These are phyloP conservation scores for Rosa chinensis DNA, from an alignment of 306 rosid species.

Conservation along the genomic window DNA sequence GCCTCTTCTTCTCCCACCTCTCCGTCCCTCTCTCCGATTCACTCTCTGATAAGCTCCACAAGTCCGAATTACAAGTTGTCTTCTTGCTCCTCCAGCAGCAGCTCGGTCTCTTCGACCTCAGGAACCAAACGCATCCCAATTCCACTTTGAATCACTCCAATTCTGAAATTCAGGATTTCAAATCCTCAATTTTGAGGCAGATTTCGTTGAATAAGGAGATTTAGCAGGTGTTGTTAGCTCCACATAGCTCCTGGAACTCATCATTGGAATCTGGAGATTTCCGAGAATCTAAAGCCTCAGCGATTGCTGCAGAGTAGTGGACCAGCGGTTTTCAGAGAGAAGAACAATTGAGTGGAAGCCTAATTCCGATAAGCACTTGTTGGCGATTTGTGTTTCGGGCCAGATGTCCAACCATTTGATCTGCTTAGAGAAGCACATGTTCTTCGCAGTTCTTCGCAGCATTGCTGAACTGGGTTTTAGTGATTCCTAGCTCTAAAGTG, in stretches of 20 bases:
- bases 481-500: slow-evolving; percentile 79
- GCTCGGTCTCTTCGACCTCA: slow-evolving; percentile 45
- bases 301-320: slow-evolving; percentile 61
- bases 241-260: slow-evolving; percentile 50
- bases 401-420: slow-evolving; percentile 97
- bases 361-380: slow-evolving; percentile 53
- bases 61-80: slow-evolving; percentile 80
- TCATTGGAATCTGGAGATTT: slow-evolving; percentile 33
- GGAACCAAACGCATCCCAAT: slow-evolving; percentile 52
- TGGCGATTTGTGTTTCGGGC: slow-evolving; percentile 85
- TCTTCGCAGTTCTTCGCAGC: slow-evolving; percentile 58
- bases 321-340: slow-evolving; percentile 55
- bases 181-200: slow-evolving; percentile 56
- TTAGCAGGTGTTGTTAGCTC: slow-evolving; percentile 60
- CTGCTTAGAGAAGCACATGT: slow-evolving; percentile 94
- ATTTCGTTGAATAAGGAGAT: slow-evolving; percentile 69
- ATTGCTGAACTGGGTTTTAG: slow-evolving; percentile 64
- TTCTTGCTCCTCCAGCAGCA: slow-evolving; percentile 67
- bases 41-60: slow-evolving; percentile 53
- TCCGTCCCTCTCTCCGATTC: slow-evolving; percentile 35
- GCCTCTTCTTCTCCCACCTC: slow-evolving; percentile 46
- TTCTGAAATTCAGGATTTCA: slow-evolving; percentile 44
- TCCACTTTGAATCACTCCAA: slow-evolving; percentile 24
- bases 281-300: slow-evolving; percentile 36
- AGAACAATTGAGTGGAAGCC: slow-evolving; percentile 88